These are phyloP conservation scores for Monosporascus sp. DNA, from an alignment of 2,329 filamentous ascomycete species.

Conservation along the genomic window DNA sequence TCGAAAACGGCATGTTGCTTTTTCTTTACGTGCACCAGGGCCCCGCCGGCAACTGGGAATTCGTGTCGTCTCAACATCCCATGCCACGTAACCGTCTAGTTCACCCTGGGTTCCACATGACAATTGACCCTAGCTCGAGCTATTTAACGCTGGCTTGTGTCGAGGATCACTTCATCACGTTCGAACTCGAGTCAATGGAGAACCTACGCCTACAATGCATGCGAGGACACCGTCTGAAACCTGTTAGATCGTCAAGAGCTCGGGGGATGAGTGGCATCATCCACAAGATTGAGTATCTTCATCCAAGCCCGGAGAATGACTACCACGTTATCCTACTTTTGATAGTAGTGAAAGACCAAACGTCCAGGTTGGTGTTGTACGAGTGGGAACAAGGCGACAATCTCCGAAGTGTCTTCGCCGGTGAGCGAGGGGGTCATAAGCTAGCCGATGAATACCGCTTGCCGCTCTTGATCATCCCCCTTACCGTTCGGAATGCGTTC, in stretches of 20 bases:
- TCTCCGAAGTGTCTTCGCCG: conserved; percentile 38
- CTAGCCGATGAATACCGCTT: conserved; percentile 50
- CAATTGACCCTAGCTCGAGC: conserved; percentile 70
- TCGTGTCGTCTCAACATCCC: conserved; percentile 55
- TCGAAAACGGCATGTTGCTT: conserved; percentile 67
- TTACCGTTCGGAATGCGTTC: conserved; percentile 66
- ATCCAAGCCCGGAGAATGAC: conserved; percentile 60
- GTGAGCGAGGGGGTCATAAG: conserved; percentile 44
- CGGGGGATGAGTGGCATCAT: conserved; percentile 65
- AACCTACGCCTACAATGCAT: conserved; percentile 47
- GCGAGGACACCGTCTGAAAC: conserved; percentile 42
- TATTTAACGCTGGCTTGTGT: conserved; percentile 65
- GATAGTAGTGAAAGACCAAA: conserved; percentile 44
- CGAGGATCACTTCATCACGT: conserved; percentile 66
- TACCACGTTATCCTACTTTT: conserved; percentile 74
- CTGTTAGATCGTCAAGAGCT: conserved; percentile 46
- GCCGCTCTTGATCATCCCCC: conserved; percentile 66
- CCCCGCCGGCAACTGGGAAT: conserved; percentile 45
- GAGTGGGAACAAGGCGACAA: conserved; percentile 54
- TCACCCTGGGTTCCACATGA: conserved; percentile 61
- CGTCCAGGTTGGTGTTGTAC: conserved; percentile 50
- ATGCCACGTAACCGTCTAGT: conserved; percentile 52
- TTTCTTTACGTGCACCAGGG: conserved; percentile 65
- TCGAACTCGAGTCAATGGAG: conserved; percentile 57
- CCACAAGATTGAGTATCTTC: conserved; percentile 80